These are phyloP conservation scores for Macrophomina pseudophaseolina DNA, from an alignment of 2,329 filamentous ascomycete genomes.

Conservation along the genomic window DNA sequence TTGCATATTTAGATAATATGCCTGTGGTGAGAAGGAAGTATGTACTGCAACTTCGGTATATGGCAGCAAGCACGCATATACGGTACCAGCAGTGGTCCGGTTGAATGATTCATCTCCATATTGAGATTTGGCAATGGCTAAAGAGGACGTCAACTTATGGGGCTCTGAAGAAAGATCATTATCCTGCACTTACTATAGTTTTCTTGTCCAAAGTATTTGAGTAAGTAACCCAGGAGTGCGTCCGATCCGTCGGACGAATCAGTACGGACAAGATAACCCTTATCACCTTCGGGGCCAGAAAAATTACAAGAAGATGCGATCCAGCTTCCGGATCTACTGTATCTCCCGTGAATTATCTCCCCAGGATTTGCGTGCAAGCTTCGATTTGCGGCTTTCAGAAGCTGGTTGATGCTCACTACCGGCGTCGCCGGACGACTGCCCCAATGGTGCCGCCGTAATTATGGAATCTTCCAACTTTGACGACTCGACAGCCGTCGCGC, in stretches of 20 bases:
- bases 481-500: not conserved
- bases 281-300: not conserved
- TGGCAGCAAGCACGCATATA: too few species aligned
- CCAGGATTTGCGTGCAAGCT: not conserved
- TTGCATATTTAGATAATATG: too few species aligned
- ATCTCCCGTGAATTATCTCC: conserved; percentile 10
- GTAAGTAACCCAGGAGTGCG: conserved; percentile 9
- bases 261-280: not conserved
- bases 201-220: conserved; percentile 16
- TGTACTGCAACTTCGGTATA: too few species aligned
- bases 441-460: conserved; percentile 1
- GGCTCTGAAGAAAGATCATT: not conserved
- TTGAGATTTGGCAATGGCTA: too few species aligned
- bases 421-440: not conserved
- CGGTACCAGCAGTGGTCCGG: too few species aligned
- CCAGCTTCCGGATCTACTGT: conserved; percentile 13
- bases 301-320: conserved; percentile 8
- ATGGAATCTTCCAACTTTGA: not conserved
- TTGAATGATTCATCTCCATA: too few species aligned
- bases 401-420: not conserved
- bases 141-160: too few species aligned
- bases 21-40: too few species aligned
- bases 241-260: not conserved
- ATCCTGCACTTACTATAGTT: conserved; percentile 8
- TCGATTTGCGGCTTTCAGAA: not conserved